Evolutionary conservation across 768 basidiomycete species (phyloP), one percentile per base, ranked within the genome.

Genomic region (Tulasnella sp.): DNA sequence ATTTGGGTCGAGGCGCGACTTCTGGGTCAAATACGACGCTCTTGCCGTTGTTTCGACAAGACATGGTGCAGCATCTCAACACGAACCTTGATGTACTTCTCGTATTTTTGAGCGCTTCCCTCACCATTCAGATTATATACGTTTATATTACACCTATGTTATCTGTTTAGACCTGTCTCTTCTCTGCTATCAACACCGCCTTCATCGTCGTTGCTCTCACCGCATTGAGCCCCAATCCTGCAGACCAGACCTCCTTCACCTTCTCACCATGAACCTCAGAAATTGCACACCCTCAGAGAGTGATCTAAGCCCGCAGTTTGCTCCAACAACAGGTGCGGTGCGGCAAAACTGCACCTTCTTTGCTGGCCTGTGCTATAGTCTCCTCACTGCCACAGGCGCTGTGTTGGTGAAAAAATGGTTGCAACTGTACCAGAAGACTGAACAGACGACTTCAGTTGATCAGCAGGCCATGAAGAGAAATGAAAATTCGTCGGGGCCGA

Each of bases 391-490:
- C 15, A n/a, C 44, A 21, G 54, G 54, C 15, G 54, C 54, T 5
- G 24, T 56, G 42, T n/a, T 56, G 27, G 54, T 21, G 27, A 56
- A 56, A 15, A 19, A 56, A 42, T 56, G 54, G 54, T 15, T 56
- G 4, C 45, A 24, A 24, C 7, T n/a, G 17, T 56, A 56, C 42
- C 21, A 43, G 12, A 11, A 22, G 8, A 27, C 41, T 27, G 29
- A 22, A 19, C 45, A 56, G 41, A 22, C 42, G 2, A 11, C 9
- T 0, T 19, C 38, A 10, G 10, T 43, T 12, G 54, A 38, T 38
- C 34, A 38, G 15, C 34, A 38, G 34, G 34, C 34, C 34, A 15
- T 38, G 7, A 38, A 38, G 34, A 38, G 34, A 38, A 38, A 38
- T 15, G 15, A 15, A 38, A 38, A 15, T 38, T 38, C 34, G 34